Base-by-base conservation (phyloP, 2,329 filamentous ascomycete genomes). In the Allantophomopsis lycopodina region DNA sequence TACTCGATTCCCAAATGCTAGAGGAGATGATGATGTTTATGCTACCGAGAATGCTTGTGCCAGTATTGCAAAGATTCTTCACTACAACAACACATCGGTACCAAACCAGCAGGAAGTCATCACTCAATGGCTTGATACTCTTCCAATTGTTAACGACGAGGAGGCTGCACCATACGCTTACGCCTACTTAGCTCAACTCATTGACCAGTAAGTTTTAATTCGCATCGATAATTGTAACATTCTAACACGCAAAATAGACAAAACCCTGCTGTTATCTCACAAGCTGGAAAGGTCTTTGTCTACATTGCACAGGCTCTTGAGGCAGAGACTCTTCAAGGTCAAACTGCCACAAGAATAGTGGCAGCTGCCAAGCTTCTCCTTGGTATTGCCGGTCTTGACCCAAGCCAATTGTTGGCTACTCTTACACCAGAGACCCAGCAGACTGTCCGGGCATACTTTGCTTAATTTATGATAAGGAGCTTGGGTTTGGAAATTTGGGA, bases 31-130 rank as follows among this genome's bases (percentile, higher is more conserved):
- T 51, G 88, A 96, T 52, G 82, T 94, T 2, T 98, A 94, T 56
- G 91, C 91, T 2, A 96, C 91, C 2, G 91, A 98, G 64, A 98
- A 98, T 56, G 89, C 89, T 6, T 95, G 86, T 50, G 89, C 91
- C 33, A 87, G 86, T 49, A 91, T 98, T 54, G 91, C 91, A 30
- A 98, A 98, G 71, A 89, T 98, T 39, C 68, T 98, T 47, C 87
- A 94, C 57, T 95, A 80, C 65, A 95, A 94, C 60, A 66, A 77
- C 17, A 69, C 69, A 48, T 83, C 83, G 55, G 79, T 98, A 14
- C 68, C 68, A 40, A 85, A 93, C 52, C 68, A 75, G 37, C 79
- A 91, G 54, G 73, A 82, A 31, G 71, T 95, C 18, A 77, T 86
- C 33, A 64, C 69, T n/a, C 80, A 83, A 56, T 98, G 91, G 91